Evolutionary conservation across 176 grass and related monocot species (phyloP).

Genomic region (Echinochloa phyllopogon): DNA sequence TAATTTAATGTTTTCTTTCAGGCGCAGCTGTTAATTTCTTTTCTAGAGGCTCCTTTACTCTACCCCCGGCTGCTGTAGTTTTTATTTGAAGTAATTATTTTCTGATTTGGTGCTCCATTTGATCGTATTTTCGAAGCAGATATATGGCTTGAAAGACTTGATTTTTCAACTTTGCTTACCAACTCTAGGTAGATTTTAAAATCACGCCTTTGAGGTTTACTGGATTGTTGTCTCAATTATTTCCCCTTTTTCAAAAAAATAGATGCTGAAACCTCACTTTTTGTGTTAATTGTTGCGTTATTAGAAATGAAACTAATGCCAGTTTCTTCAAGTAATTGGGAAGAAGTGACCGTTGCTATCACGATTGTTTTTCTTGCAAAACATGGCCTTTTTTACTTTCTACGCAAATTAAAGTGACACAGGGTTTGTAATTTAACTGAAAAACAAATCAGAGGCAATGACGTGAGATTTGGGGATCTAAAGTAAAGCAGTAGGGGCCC

Average conservation of each 20-base stretch:
- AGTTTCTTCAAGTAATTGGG: constrained; percentile 16
- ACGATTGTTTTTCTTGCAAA: not conserved
- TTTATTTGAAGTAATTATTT: not conserved
- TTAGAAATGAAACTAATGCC: not conserved
- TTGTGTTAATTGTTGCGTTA: not conserved
- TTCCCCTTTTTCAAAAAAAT: not conserved
- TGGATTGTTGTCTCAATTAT: not conserved
- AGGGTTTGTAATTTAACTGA: not conserved
- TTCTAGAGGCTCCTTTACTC: constrained; percentile 9
- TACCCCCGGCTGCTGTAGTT: not conserved
- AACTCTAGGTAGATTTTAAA: not conserved
- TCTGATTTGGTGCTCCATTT: not conserved
- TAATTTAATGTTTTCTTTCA: constrained; percentile 25
- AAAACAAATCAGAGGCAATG: not conserved
- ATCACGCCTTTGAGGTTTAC: not conserved
- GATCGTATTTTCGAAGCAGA: not conserved
- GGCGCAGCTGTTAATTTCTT: constrained; percentile 25
- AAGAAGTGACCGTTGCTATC: constrained; percentile 7
- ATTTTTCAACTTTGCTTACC: not conserved
- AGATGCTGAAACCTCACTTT: not conserved
- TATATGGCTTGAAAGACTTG: not conserved
- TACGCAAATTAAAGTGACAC: constrained; percentile 26
- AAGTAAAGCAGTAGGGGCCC: not conserved
- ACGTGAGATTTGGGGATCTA: constrained; percentile 26
- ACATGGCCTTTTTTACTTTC: not conserved